Percentiles rank a stretch among this genome's conserved stretches.
Evolutionary conservation across 257 asterid genomes (phyloP).

Genomic region (Jacaranda mimosifolia): DNA sequence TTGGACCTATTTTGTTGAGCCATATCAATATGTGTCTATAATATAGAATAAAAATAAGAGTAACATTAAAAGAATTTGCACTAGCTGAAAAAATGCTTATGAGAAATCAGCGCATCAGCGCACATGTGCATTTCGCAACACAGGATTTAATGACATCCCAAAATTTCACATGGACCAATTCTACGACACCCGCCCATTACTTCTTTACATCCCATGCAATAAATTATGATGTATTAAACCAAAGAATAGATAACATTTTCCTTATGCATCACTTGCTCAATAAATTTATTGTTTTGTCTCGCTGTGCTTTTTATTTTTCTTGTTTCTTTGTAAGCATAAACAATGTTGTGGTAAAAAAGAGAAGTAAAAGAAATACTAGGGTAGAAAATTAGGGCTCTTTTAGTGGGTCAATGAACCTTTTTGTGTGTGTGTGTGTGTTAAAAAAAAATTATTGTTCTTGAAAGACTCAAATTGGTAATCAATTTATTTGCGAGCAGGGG

Average conservation of each 20-base stretch:
- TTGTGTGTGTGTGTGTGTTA: no score
- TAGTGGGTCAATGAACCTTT: no score
- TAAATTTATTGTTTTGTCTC: neutral
- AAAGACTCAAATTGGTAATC: no score
- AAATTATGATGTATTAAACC: neutral
- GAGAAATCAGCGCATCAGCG: neutral
- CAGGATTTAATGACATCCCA: constrained; percentile 2
- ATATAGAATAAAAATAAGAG: no score
- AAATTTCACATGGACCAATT: constrained; percentile 7
- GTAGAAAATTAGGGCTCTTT: no score
- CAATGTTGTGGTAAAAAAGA: neutral
- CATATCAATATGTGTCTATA: no score
- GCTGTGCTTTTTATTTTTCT: neutral
- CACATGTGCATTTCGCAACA: constrained; percentile 9
- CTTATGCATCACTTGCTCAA: neutral
- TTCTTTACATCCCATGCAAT: neutral
- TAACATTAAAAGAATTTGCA: no score
- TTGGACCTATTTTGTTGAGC: no score
- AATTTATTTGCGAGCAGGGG: no score
- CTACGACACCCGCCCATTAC: neutral
- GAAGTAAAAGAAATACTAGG: neutral
- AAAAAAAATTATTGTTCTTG: no score
- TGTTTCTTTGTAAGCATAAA: no score
- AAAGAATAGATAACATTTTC: neutral
- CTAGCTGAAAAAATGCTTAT: no score